These are phyloP conservation scores for Saccharomyces cerevisiae DNA, from an alignment of 805 yeast species.

Conservation along the genomic window DNA sequence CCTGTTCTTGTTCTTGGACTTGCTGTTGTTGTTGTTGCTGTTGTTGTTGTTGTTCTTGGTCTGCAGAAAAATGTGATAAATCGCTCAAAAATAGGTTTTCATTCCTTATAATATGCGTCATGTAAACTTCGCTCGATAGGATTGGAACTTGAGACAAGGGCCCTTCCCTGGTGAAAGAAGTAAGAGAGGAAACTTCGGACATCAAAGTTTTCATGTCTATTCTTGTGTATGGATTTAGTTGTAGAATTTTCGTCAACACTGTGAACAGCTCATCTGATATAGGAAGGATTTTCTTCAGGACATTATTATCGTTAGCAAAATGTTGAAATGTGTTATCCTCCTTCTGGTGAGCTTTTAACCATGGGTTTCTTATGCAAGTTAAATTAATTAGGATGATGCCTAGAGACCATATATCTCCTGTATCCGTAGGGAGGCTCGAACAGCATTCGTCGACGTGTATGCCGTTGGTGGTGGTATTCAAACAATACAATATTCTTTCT, in stretches of 20 bases:
- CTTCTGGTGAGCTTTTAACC: slow-evolving; percentile 67
- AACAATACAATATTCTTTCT: slow-evolving; percentile 43
- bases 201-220: slow-evolving; percentile 16
- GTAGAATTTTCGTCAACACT: slow-evolving; percentile 35
- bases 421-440: slow-evolving; percentile 47
- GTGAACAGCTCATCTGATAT: slow-evolving; percentile 53
- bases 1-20: neutral
- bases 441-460: slow-evolving; percentile 2
- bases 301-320: slow-evolving; percentile 45
- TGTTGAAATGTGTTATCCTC: slow-evolving; percentile 59
- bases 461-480: slow-evolving; percentile 23
- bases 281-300: slow-evolving; percentile 63
- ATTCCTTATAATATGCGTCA: slow-evolving; percentile 13
- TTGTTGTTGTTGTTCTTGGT: neutral
- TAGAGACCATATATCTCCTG: slow-evolving; percentile 84
- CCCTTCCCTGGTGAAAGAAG: slow-evolving; percentile 23
- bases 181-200: slow-evolving; percentile 17
- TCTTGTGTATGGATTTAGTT: slow-evolving; percentile 30
- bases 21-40: neutral
- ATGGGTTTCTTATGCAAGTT: slow-evolving; percentile 79
- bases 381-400: slow-evolving; percentile 75
- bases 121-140: slow-evolving; percentile 11
- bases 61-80: neutral
- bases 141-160: slow-evolving; percentile 21
- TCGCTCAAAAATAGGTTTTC: slow-evolving; percentile 3